Evolutionary conservation across 208 protist species (phyloP), one percentile per base, ranked within the genome.

Genomic region (Wallacemonas rigidus): DNA sequence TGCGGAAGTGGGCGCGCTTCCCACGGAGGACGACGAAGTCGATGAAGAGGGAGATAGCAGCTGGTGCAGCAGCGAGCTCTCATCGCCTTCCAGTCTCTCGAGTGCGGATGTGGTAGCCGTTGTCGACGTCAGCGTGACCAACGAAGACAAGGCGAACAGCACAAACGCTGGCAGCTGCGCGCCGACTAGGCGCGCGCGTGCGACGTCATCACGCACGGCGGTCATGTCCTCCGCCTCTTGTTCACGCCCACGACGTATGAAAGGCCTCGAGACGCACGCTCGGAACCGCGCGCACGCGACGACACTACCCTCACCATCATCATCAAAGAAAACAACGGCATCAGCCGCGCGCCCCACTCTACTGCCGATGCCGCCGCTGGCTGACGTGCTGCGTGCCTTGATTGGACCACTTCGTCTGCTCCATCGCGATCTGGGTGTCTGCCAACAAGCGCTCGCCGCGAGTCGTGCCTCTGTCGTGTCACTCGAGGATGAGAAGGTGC

Each of bases 381-480:
- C 41, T 8, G 60, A 26, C 7, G 45, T 44, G 14, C 41, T 67
- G 56, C 47, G 44, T 3, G 44, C 56, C 44, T n/a, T 53, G 35
- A 12, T 39, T 9, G 9, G 6, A 39, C 15, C 67, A 0, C 67
- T 63, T 5, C 14, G 14, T 3, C 3, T 4, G 51, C 69, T 77
- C 41, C 26, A 67, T 26, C 58, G 73, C 14, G 61, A 84, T 64
- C 69, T 8, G 48, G 55, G 38, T 36, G 9, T n/a, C 3, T 40
- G 14, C 5, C 64, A 57, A 26, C 64, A 17, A 36, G 9, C 2
- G 14, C 48, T 60, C 36, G 38, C 6, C 6, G 40, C 36, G 53
- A 75, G 65, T 44, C 69, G 1, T 47, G 48, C 41, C 12, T 0
- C 4, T n/a, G 60, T 38, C 8, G 60, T 5, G 14, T 8, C 60